phyloP scores from a whole-genome alignment of 306 rosid species.

The Ziziphus jujuba region DNA sequence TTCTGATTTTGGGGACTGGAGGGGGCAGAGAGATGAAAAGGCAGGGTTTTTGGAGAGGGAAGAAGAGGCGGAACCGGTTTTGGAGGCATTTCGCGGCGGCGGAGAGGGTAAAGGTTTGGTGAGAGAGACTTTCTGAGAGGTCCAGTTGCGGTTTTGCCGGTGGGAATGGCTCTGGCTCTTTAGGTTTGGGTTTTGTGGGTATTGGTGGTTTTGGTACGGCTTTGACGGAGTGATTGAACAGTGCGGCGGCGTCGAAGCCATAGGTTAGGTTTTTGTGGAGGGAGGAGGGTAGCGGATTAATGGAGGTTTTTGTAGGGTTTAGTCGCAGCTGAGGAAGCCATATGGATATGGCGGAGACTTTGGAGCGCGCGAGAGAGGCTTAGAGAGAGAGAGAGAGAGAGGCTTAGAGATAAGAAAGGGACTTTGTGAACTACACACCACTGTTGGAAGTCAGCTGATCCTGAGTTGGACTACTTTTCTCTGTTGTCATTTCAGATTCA shows the following conservation, averaged over 20 bases:
- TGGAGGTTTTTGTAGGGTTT: conserved; percentile 21
- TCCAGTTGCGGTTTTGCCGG: conserved; percentile 42
- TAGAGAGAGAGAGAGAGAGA: conserved; percentile 14
- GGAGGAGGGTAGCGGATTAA: neutral
- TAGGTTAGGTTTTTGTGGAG: neutral
- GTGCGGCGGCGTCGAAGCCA: conserved; percentile 75
- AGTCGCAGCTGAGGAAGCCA: conserved; percentile 8
- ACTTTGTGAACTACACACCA: neutral
- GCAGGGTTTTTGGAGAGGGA: conserved; percentile 38
- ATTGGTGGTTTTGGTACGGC: conserved; percentile 46
- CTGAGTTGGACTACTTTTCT: neutral
- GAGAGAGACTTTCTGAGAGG: conserved; percentile 45
- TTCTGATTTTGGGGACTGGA: conserved; percentile 41
- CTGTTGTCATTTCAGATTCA: neutral
- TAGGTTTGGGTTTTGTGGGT: conserved; percentile 41
- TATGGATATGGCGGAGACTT: conserved; percentile 14
- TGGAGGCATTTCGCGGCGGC: conserved; percentile 30
- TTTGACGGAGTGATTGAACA: conserved; percentile 52
- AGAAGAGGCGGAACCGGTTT: conserved; percentile 26
- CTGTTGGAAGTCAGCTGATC: conserved; percentile 7
- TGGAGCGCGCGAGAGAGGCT: neutral
- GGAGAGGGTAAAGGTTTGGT: conserved; percentile 35
- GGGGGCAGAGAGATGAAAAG: conserved; percentile 47
- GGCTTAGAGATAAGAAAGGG: neutral
- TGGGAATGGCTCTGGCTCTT: conserved; percentile 38